Percentiles rank a stretch among this genome's conserved stretches.
Evolutionary conservation across 1,284 basidiomycete species (phyloP).

Genomic region (Ustilago lituana): DNA sequence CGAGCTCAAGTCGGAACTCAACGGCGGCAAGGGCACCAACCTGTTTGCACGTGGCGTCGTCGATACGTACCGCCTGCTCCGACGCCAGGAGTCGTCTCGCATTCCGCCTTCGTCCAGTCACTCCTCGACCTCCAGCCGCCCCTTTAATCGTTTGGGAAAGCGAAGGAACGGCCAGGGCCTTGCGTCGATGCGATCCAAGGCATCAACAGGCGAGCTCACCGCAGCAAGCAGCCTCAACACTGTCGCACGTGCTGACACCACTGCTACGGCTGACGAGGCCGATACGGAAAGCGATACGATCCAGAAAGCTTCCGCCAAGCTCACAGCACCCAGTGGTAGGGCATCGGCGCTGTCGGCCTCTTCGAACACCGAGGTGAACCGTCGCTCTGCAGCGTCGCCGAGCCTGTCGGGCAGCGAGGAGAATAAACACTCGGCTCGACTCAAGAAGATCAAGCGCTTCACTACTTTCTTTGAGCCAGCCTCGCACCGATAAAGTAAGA

Average conservation of each 20-base stretch:
- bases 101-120: slow-evolving; percentile 38
- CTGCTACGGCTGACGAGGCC: slow-evolving; percentile 2
- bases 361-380: slow-evolving; percentile 27
- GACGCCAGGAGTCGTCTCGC: slow-evolving; percentile 70
- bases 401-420: slow-evolving; percentile 46
- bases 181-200: slow-evolving; percentile 27
- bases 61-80: slow-evolving; percentile 62
- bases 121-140: slow-evolving; percentile 37
- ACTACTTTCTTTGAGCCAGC: slow-evolving; percentile 49
- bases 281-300: slow-evolving; percentile 13
- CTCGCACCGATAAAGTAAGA: slow-evolving; percentile 23
- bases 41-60: slow-evolving; percentile 66
- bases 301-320: slow-evolving; percentile 20
- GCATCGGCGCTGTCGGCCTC: slow-evolving; percentile 16
- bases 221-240: slow-evolving; percentile 35
- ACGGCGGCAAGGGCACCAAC: slow-evolving; percentile 64
- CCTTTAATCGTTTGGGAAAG: slow-evolving; percentile 54
- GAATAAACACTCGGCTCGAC: slow-evolving; percentile 40
- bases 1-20: slow-evolving; percentile 58
- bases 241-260: slow-evolving; percentile 5
- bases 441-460: slow-evolving; percentile 58
- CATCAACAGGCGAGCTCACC: slow-evolving; percentile 29
- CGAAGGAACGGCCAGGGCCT: slow-evolving; percentile 33
- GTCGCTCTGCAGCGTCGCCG: slow-evolving; percentile 36
- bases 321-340: slow-evolving; percentile 11